Conservation (phyloP, 176 grass and related monocot species). For the Typha latifolia region DNA sequence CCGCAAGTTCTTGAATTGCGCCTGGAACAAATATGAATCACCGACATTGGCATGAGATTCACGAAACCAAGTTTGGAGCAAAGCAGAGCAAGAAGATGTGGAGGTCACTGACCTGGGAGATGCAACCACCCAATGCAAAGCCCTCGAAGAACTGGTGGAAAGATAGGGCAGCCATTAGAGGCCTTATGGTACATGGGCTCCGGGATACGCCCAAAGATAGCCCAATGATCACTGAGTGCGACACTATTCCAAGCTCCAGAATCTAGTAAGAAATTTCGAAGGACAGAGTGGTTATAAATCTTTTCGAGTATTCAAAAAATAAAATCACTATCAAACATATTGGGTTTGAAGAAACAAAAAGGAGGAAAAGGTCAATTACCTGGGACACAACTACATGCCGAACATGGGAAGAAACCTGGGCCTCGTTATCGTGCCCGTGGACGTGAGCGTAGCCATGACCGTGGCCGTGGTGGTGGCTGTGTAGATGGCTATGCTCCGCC, state of each 20-base stretch:
- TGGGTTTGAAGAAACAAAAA: too few relatives aligned
- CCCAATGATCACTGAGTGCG: slow-evolving; percentile 87
- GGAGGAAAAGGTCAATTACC: slow-evolving; percentile 26
- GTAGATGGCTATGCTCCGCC: background rate
- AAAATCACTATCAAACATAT: too few relatives aligned
- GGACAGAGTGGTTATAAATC: too few relatives aligned
- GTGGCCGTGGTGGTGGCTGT: slow-evolving; percentile 23
- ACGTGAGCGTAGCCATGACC: slow-evolving; percentile 9
- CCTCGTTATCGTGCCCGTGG: slow-evolving; percentile 20
- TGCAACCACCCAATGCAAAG: slow-evolving; percentile 72
- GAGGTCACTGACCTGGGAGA: slow-evolving; percentile 45
- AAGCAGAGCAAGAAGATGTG: slow-evolving; percentile 4
- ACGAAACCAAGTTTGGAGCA: too few relatives aligned
- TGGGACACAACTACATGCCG: slow-evolving; percentile 79
- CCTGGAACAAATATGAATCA: slow-evolving; percentile 26
- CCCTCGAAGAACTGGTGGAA: slow-evolving; percentile 99
- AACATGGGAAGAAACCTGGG: slow-evolving; percentile 32
- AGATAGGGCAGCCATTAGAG: slow-evolving; percentile 48
- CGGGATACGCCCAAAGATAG: slow-evolving; percentile 68
- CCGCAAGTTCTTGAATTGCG: slow-evolving; percentile 49
- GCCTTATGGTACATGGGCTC: slow-evolving; percentile 69
- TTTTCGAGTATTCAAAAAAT: too few relatives aligned
- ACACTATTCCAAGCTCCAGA: slow-evolving; percentile 89
- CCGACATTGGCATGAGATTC: background rate
- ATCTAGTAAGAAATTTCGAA: slow-evolving; percentile 27